Evolutionary conservation across 768 basidiomycete species (phyloP).

Genomic region (Naematelia encephala): DNA sequence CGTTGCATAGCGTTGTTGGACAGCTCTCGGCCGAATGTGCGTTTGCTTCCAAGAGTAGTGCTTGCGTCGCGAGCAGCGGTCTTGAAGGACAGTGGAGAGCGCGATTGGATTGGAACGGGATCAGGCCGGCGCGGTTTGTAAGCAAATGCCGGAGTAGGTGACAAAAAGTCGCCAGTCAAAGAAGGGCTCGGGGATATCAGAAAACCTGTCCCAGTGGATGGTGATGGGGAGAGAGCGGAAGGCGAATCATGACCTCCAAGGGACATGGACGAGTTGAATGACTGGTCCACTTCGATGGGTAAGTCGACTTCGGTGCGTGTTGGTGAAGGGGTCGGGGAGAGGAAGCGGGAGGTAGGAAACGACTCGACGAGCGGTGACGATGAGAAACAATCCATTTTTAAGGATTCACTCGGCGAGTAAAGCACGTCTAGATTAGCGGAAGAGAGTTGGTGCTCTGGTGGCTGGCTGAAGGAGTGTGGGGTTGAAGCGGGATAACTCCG

Average conservation of each 20-base stretch:
- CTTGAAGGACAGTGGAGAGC: constrained; percentile 11
- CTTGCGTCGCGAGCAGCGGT: neutral
- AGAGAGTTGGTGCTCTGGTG: neutral
- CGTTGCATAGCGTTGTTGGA: constrained; percentile 27
- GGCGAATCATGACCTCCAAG: constrained; percentile 14
- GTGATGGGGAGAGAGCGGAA: neutral
- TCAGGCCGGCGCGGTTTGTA: constrained; percentile 35
- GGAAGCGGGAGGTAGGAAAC: constrained; percentile 33
- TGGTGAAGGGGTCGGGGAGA: constrained; percentile 39
- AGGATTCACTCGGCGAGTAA: neutral
- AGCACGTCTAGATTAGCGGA: neutral
- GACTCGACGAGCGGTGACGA: constrained; percentile 41
- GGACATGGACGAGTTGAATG: constrained; percentile 48
- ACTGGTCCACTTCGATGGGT: constrained; percentile 44
- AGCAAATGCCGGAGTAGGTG: constrained; percentile 26
- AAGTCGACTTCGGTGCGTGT: constrained; percentile 40
- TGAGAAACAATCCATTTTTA: constrained; percentile 25
- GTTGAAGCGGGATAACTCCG: neutral
- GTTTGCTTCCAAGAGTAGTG: constrained; percentile 14
- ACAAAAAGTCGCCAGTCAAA: constrained; percentile 14
- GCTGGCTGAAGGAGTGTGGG: neutral
- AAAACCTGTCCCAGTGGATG: neutral
- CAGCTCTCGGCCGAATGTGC: constrained; percentile 35
- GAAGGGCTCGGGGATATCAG: constrained; percentile 2
- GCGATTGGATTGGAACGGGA: constrained; percentile 38